Percentiles rank a stretch among this genome's conserved stretches.
These are phyloP conservation scores for Aspergillus avenaceus DNA, from an alignment of 495 filamentous ascomycete genomes.

Conservation along the genomic window DNA sequence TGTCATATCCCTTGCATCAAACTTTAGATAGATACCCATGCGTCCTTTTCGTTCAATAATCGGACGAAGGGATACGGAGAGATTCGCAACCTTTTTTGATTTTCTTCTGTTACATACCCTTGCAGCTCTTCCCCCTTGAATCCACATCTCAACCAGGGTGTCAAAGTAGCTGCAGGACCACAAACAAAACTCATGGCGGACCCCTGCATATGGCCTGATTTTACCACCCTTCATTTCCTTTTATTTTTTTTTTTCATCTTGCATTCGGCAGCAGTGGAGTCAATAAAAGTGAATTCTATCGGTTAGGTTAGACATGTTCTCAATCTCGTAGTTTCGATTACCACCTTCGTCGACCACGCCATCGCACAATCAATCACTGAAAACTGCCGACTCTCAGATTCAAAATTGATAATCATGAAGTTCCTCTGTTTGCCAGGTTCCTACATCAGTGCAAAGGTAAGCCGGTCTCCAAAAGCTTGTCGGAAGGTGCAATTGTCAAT, in stretches of 20 bases:
- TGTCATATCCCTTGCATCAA: background rate
- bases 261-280: too few species aligned
- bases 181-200: too few species aligned
- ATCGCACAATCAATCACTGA: background rate
- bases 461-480: background rate
- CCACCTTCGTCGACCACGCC: background rate
- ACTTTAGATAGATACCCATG: too few species aligned
- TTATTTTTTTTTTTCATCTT: background rate
- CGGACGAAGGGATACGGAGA: background rate
- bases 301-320: too few species aligned
- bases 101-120: background rate
- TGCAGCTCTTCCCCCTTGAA: too few species aligned
- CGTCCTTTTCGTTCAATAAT: too few species aligned
- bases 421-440: conserved; percentile 28
- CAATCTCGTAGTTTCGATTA: too few species aligned
- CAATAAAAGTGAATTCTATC: too few species aligned
- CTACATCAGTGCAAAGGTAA: conserved; percentile 22
- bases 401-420: conserved; percentile 14
- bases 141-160: background rate
- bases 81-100: background rate
- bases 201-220: background rate
- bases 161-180: too few species aligned
- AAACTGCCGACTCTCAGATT: background rate
- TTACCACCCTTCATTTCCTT: too few species aligned
- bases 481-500: background rate